A percentile compares a stretch with the other conserved stretches of the same genome.
phyloP scores from a whole-genome alignment of 495 filamentous ascomycete species.

The Darksidea phi region DNA sequence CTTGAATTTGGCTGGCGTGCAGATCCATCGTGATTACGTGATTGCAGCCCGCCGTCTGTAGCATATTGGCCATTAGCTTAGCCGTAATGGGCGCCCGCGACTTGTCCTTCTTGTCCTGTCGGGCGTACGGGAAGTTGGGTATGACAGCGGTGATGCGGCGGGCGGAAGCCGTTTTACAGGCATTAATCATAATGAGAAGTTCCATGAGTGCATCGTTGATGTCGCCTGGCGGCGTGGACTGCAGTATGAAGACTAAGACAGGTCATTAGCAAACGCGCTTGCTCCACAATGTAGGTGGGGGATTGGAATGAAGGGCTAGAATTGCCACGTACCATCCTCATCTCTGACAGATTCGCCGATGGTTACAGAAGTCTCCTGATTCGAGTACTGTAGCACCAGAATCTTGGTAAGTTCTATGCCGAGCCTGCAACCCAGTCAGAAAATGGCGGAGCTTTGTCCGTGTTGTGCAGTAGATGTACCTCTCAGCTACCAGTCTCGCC shows the following conservation, averaged over 20 bases:
- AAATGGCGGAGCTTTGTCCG: not conserved
- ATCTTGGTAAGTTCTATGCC: slow-evolving; percentile 93
- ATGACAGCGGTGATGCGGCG: slow-evolving; percentile 89
- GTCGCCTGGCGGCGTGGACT: slow-evolving; percentile 91
- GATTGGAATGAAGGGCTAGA: not conserved
- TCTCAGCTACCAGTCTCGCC: slow-evolving; percentile 83
- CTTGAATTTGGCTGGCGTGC: slow-evolving; percentile 75
- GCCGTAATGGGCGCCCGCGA: slow-evolving; percentile 86
- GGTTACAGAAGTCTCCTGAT: slow-evolving; percentile 95
- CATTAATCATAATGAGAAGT: slow-evolving; percentile 97
- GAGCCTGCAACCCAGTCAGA: slow-evolving; percentile 52
- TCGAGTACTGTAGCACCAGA: slow-evolving; percentile 92
- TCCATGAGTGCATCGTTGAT: slow-evolving; percentile 99
- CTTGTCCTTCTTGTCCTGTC: slow-evolving; percentile 99
- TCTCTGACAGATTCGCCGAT: slow-evolving; percentile 96
- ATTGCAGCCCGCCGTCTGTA: slow-evolving; percentile 82
- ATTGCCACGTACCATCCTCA: slow-evolving; percentile 69
- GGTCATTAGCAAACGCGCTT: slow-evolving; percentile 1
- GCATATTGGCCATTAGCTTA: slow-evolving; percentile 95
- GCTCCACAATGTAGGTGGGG: not conserved
- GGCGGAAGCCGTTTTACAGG: slow-evolving; percentile 94
- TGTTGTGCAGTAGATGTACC: slow-evolving; percentile 52
- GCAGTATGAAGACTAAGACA: slow-evolving; percentile 80
- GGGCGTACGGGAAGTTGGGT: slow-evolving; percentile 97
- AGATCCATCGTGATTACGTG: slow-evolving; percentile 56